phyloP scores from a whole-genome alignment of 192 early-diverging fungal species.

The Tieghemiomyces parasiticus region DNA sequence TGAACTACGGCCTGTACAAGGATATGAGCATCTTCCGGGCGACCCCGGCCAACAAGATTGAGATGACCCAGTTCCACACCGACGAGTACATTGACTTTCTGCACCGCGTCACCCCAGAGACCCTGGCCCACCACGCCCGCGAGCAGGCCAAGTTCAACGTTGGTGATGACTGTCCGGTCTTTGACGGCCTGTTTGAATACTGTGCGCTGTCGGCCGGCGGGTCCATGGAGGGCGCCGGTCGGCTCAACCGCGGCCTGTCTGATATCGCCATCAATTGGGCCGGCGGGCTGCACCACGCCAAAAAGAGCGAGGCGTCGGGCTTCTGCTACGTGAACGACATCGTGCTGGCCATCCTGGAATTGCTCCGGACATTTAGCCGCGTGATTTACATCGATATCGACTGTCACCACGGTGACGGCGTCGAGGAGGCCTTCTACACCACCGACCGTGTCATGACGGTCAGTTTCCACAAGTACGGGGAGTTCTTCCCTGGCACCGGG shows the following conservation, averaged over 20 bases:
- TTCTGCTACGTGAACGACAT: slow-evolving; percentile 99
- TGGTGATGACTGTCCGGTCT: slow-evolving; percentile 88
- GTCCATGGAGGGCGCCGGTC: slow-evolving; percentile 80
- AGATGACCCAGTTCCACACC: slow-evolving; percentile 88
- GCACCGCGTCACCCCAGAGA: slow-evolving; percentile 56
- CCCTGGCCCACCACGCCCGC: slow-evolving; percentile 42
- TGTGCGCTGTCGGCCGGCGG: slow-evolving; percentile 81
- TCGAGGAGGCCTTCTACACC: slow-evolving; percentile 98
- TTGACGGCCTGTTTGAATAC: slow-evolving; percentile 92
- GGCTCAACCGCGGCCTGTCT: slow-evolving; percentile 59
- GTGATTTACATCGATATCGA: slow-evolving; percentile 98
- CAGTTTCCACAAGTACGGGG: slow-evolving; percentile 97
- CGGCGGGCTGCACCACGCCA: slow-evolving; percentile 96
- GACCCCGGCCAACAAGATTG: slow-evolving; percentile 60
- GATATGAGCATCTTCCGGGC: slow-evolving; percentile 73
- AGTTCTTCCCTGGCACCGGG: slow-evolving; percentile 97
- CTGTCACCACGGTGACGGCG: slow-evolving; percentile 97
- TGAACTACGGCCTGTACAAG: slow-evolving; percentile 85
- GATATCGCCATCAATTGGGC: slow-evolving; percentile 95
- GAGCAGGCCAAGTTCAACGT: slow-evolving; percentile 58
- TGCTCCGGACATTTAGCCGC: slow-evolving; percentile 69
- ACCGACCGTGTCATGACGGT: slow-evolving; percentile 99
- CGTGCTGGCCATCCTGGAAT: slow-evolving; percentile 81
- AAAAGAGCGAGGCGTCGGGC: slow-evolving; percentile 88
- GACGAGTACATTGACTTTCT: slow-evolving; percentile 90